phyloP scores from a whole-genome alignment of 129 eudicot species.

The Flaveria trinervia region DNA sequence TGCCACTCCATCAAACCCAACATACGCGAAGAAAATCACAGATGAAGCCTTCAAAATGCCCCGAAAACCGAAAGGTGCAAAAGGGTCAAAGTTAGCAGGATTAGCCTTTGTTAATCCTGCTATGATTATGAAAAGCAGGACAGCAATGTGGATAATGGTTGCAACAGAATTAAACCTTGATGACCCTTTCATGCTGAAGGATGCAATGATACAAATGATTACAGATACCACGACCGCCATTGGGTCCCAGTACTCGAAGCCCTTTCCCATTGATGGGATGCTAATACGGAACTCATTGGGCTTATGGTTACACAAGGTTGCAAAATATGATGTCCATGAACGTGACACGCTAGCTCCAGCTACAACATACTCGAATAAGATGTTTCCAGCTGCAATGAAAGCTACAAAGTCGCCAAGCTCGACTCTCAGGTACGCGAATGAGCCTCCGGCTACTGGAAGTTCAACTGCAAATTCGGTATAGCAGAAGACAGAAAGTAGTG shows the following conservation, averaged over 20 bases:
- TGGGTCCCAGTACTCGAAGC: conserved; percentile 66
- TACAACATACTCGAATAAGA: conserved; percentile 63
- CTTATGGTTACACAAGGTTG: conserved; percentile 59
- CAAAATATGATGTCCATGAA: conserved; percentile 77
- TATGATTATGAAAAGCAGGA: conserved; percentile 53
- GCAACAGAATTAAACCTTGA: conserved; percentile 61
- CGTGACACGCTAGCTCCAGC: conserved; percentile 75
- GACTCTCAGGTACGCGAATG: conserved; percentile 76
- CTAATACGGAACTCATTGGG: conserved; percentile 57
- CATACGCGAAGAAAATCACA: conserved; percentile 69
- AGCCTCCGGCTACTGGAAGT: conserved; percentile 84
- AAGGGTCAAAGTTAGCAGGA: conserved; percentile 40
- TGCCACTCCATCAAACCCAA: conserved; percentile 79
- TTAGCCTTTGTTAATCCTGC: conserved; percentile 56
- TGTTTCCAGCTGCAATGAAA: conserved; percentile 75
- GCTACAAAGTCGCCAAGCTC: conserved; percentile 86
- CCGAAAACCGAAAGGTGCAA: conserved; percentile 55
- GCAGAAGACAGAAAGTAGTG: conserved; percentile 77
- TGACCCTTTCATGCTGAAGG: conserved; percentile 60
- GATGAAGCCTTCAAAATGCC: conserved; percentile 75
- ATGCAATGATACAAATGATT: conserved; percentile 46
- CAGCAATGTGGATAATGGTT: conserved; percentile 46
- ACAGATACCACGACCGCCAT: conserved; percentile 43
- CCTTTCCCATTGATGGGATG: conserved; percentile 39
- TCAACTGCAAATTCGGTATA: conserved; percentile 79